Evolutionary conservation across 140 eudicot genomes (phyloP).

Genomic region (Artemisia princeps): DNA sequence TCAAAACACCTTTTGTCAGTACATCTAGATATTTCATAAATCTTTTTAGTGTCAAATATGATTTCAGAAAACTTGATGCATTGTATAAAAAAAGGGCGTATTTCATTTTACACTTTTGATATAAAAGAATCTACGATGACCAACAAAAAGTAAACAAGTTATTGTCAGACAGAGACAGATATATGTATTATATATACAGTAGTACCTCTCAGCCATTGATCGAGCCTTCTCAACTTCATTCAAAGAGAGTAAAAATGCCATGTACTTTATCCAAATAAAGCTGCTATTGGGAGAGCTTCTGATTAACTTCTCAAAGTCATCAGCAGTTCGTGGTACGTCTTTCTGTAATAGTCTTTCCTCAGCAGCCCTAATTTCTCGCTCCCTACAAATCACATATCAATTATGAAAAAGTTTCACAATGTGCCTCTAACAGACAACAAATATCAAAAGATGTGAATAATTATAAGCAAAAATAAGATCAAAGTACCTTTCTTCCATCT

Average conservation of each 20-base stretch:
- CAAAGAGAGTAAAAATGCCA: conserved; percentile 55
- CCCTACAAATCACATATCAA: conserved; percentile 35
- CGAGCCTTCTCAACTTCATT: conserved; percentile 81
- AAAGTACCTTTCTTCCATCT: conserved; percentile 57
- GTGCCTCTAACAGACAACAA: not conserved
- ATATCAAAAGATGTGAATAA: not conserved
- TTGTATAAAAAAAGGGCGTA: no score
- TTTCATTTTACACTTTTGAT: no score
- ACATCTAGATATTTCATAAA: no score
- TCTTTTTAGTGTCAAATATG: no score
- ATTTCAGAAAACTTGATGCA: no score
- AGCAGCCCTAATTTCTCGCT: conserved; percentile 74
- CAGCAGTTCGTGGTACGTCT: conserved; percentile 63
- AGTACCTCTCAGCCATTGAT: conserved; percentile 74
- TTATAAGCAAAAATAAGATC: not conserved
- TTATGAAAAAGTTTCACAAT: not conserved
- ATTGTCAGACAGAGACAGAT: no score
- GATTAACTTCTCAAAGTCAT: conserved; percentile 74
- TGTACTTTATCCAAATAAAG: conserved; percentile 83
- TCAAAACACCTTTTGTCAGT: no score
- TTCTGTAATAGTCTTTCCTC: conserved; percentile 66
- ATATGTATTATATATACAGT: not conserved
- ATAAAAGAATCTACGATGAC: no score
- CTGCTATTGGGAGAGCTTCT: conserved; percentile 89
- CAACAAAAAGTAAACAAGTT: no score